Evolutionary conservation across 371 early-diverging fungal species (phyloP).

Genomic region (Lichtheimia corymbifera): DNA sequence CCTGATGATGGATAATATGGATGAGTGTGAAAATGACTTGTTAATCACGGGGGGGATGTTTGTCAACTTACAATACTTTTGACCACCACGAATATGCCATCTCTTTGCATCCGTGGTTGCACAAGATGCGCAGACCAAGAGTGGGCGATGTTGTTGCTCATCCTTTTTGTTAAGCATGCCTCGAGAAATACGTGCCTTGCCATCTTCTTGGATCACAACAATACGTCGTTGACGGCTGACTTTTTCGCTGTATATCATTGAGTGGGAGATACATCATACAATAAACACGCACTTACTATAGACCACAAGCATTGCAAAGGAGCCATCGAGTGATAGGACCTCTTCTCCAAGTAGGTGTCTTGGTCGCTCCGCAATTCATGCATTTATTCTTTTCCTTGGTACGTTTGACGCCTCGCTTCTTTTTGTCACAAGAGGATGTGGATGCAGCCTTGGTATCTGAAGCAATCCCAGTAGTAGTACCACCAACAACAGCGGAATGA

Average conservation of each 20-base stretch:
- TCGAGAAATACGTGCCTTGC: conserved; percentile 15
- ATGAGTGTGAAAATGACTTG: background rate
- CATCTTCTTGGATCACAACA: conserved; percentile 17
- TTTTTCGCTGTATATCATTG: conserved; percentile 15
- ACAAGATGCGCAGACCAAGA: background rate
- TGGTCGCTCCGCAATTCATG: conserved; percentile 83
- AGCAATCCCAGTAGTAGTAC: too few species aligned
- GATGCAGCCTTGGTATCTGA: too few species aligned
- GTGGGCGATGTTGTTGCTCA: background rate
- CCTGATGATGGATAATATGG: too few species aligned
- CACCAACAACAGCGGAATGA: too few species aligned
- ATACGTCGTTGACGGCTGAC: conserved; percentile 10
- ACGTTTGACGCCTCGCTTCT: background rate
- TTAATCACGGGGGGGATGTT: background rate
- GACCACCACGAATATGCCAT: conserved; percentile 15
- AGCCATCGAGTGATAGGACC: conserved; percentile 66
- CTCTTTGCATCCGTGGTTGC: conserved; percentile 18
- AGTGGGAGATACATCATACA: background rate
- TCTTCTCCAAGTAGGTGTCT: conserved; percentile 95
- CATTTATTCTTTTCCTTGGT: conserved; percentile 51
- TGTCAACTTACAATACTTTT: background rate
- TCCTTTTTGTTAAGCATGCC: background rate
- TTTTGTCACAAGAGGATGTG: too few species aligned
- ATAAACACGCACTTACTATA: conserved; percentile 67
- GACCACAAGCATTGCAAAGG: conserved; percentile 96